Conservation (phyloP, 805 yeast species). For the Tetrapisispora fleetii region DNA sequence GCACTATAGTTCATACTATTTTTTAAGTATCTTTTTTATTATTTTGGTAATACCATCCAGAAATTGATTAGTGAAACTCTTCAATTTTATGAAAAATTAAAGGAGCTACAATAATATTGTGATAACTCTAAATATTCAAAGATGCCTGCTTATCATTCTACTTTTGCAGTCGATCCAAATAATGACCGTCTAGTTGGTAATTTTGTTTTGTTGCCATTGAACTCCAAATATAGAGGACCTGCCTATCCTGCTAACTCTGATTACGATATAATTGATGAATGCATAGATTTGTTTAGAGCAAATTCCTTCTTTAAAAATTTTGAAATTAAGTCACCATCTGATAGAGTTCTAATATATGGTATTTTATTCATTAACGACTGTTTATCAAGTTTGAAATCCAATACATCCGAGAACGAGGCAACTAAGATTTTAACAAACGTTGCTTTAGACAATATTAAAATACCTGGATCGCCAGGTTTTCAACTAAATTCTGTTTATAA, state of each 20-base stretch:
- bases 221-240: conserved; percentile 83
- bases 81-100: too few relatives aligned
- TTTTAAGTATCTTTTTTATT: too few relatives aligned
- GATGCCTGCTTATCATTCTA: conserved; percentile 58
- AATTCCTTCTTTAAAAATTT: conserved; percentile 94
- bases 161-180: conserved; percentile 55
- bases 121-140: too few relatives aligned
- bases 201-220: conserved; percentile 73
- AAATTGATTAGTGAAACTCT: too few relatives aligned
- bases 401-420: conserved; percentile 49
- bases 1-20: too few relatives aligned
- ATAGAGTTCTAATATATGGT: conserved; percentile 87
- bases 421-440: conserved; percentile 64
- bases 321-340: conserved; percentile 93
- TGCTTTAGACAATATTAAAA: conserved; percentile 75
- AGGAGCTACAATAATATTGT: too few relatives aligned
- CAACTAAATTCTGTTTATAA: conserved; percentile 72
- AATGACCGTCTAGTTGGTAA: conserved; percentile 64
- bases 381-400: conserved; percentile 47
- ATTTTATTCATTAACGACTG: conserved; percentile 84
- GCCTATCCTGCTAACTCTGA: conserved; percentile 67
- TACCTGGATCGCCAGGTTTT: conserved; percentile 94
- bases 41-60: too few relatives aligned
- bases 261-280: conserved; percentile 89
- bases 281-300: conserved; percentile 84